Evolutionary conservation across 2,329 filamentous ascomycete genomes (phyloP), one percentile per base, ranked within the genome.

Genomic region (Fusarium dlaminii): DNA sequence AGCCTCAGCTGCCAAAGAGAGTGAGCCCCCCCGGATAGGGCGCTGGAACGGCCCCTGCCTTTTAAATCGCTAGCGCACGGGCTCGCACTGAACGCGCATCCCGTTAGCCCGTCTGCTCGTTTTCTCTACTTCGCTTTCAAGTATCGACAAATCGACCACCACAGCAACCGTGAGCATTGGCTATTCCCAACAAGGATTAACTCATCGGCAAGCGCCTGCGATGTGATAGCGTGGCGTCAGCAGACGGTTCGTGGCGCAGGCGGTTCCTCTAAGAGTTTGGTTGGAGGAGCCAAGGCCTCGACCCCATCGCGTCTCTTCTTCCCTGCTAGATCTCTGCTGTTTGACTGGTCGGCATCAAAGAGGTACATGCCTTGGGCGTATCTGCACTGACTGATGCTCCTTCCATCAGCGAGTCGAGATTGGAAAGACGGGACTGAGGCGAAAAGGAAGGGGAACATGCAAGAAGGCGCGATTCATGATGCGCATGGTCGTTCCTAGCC

Each of bases 201-300:
- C 17, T 27, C n/a, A 36, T n/a, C 48, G 32, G 24, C 70, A 70
- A 70, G 68, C 64, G 72, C 72, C 43, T 60, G 36, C 49, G 36
- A 56, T 66, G 72, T 75, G 72, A 74, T 75, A 61, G 65, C 51
- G 60, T 75, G 72, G 72, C 72, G 68, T 63, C 68, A 75, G 64
- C 68, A 43, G 56, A 46, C 27, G 30, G 18, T 48, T 52, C 54
- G 72, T 73, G 72, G 72, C 72, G 73, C 58, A 70, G 68, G 68
- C 68, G 68, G 58, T 60, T 63, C 56, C 29, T 37, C 57, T 42
- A 32, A 58, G 24, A 42, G 49, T 61, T 51, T 45, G 68, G 68
- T 70, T 73, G 68, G 72, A 37, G 40, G 65, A 52, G 39, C 37
- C 49, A 66, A 37, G 68, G 71, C 27, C 71, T 61, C 43, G 67